phyloP scores from a whole-genome alignment of 306 rosid species.

The Sindora glabra region DNA sequence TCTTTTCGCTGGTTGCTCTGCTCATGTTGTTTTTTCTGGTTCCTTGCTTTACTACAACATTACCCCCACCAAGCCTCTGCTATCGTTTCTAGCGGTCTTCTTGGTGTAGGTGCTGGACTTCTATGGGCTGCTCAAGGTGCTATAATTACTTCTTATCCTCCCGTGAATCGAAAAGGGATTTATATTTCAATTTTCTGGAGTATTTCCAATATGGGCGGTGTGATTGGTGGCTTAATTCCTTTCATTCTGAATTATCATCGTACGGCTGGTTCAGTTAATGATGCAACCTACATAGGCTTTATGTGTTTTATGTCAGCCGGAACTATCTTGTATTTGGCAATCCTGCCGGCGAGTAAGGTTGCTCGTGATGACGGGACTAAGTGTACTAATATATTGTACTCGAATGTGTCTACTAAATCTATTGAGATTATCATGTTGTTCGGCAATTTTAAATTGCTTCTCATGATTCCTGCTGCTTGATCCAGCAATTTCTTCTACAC shows the following conservation, averaged over 20 bases:
- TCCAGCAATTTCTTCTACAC: slow-evolving; percentile 77
- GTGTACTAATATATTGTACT: slow-evolving; percentile 61
- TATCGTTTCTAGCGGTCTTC: slow-evolving; percentile 51
- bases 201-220: slow-evolving; percentile 91
- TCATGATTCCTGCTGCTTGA: slow-evolving; percentile 79
- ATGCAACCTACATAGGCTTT: slow-evolving; percentile 78
- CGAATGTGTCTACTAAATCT: slow-evolving; percentile 36
- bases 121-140: slow-evolving; percentile 89
- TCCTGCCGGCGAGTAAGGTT: slow-evolving; percentile 57
- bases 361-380: slow-evolving; percentile 62
- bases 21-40: slow-evolving; percentile 69
- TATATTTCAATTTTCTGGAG: slow-evolving; percentile 87
- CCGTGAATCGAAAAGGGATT: slow-evolving; percentile 65
- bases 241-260: slow-evolving; percentile 55
- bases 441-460: slow-evolving; percentile 70
- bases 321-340: slow-evolving; percentile 38
- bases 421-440: slow-evolving; percentile 51
- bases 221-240: slow-evolving; percentile 78
- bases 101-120: slow-evolving; percentile 80
- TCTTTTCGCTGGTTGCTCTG: slow-evolving; percentile 62
- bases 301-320: slow-evolving; percentile 77
- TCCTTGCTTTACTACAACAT: slow-evolving; percentile 92
- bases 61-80: slow-evolving; percentile 52
- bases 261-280: slow-evolving; percentile 59
- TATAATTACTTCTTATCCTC: slow-evolving; percentile 93